phyloP scores from a whole-genome alignment of 495 filamentous ascomycete species.

The Talaromyces stipitatus region DNA sequence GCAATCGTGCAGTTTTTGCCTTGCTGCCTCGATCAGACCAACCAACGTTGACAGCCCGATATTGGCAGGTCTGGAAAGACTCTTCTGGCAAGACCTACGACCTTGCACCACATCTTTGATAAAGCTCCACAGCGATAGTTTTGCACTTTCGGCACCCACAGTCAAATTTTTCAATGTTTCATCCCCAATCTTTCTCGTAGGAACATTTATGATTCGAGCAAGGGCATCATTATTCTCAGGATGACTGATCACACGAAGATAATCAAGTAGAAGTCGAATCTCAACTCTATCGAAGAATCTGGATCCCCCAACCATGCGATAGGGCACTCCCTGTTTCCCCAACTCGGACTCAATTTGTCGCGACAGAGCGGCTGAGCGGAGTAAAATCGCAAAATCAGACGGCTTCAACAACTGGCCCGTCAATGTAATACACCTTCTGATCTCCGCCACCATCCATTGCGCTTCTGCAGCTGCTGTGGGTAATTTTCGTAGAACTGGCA shows the following conservation, averaged over 20 bases:
- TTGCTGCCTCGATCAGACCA: constrained; percentile 53
- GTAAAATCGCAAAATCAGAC: constrained; percentile 78
- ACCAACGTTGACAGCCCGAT: constrained; percentile 55
- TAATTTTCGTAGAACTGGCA: constrained; percentile 77
- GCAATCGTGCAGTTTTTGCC: constrained; percentile 49
- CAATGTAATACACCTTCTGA: constrained; percentile 61
- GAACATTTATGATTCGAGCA: constrained; percentile 77
- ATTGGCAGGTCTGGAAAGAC: constrained; percentile 59
- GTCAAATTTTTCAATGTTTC: constrained; percentile 68
- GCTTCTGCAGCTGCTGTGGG: constrained; percentile 69
- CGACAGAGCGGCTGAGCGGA: constrained; percentile 79
- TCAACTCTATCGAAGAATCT: constrained; percentile 91
- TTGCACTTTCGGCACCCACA: constrained; percentile 60
- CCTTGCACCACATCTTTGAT: constrained; percentile 66
- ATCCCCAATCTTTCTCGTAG: constrained; percentile 75
- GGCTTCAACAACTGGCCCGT: constrained; percentile 64
- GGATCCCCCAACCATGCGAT: constrained; percentile 88
- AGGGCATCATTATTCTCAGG: constrained; percentile 86
- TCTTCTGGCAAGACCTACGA: constrained; percentile 54
- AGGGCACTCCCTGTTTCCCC: constrained; percentile 79
- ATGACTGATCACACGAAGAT: constrained; percentile 78
- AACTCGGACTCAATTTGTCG: constrained; percentile 77
- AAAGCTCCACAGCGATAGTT: constrained; percentile 64
- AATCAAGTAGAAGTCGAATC: constrained; percentile 84
- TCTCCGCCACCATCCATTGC: constrained; percentile 82